Percentiles rank a stretch among this genome's conserved stretches.
Conservation (phyloP, 768 basidiomycete genomes). For the Podaxis sp. region DNA sequence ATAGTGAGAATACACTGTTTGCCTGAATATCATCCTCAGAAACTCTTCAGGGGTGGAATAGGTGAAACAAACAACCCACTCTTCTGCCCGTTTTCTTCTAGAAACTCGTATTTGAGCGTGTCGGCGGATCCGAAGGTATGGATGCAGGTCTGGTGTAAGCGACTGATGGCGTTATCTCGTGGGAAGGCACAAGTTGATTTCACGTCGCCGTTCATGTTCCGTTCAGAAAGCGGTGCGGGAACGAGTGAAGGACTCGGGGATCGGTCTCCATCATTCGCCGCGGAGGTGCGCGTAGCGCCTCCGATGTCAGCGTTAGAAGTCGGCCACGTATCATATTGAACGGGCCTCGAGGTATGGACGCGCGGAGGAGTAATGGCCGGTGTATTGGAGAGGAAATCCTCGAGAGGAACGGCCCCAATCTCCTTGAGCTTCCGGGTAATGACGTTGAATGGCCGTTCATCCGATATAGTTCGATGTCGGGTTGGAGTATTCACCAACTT, state of each 20-base stretch:
- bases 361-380: slow-evolving; percentile 22
- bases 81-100: slow-evolving; percentile 11
- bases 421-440: slow-evolving; percentile 23
- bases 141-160: slow-evolving; percentile 8
- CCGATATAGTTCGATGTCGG: not conserved
- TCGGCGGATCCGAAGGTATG: slow-evolving; percentile 7
- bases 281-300: not conserved
- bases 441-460: slow-evolving; percentile 23
- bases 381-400: slow-evolving; percentile 26
- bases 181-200: not conserved
- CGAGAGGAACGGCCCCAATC: slow-evolving; percentile 29
- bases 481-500: not conserved
- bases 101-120: slow-evolving; percentile 8
- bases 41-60: slow-evolving; percentile 14
- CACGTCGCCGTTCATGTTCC: slow-evolving; percentile 6
- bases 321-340: too few species aligned
- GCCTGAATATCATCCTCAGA: slow-evolving; percentile 30
- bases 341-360: slow-evolving; percentile 21
- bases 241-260: not conserved
- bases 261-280: not conserved
- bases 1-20: slow-evolving; percentile 66
- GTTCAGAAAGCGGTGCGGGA: slow-evolving; percentile 8
- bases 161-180: slow-evolving; percentile 11
- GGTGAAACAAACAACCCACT: slow-evolving; percentile 19
- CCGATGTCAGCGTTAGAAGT: slow-evolving; percentile 8